phyloP scores from a whole-genome alignment of 441 rosid genomes.

The Dalechampia spathulata region DNA sequence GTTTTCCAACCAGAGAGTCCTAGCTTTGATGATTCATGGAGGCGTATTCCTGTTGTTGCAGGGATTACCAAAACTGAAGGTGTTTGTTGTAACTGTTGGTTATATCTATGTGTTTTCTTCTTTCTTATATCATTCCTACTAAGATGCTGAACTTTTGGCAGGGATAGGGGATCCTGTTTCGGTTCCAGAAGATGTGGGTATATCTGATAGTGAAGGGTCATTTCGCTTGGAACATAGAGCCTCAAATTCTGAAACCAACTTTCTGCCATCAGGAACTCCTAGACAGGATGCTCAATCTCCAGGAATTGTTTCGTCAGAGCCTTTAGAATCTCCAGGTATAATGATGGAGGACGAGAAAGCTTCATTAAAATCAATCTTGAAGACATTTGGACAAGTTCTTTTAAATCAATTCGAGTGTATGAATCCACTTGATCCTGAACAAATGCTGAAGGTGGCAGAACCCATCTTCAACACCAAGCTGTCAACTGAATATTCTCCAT shows the following conservation, averaged over 20 bases:
- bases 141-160: constrained; percentile 4
- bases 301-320: constrained; percentile 12
- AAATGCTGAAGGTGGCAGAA: constrained; percentile 10
- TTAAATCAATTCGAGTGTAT: constrained; percentile 10
- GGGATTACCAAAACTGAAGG: constrained; percentile 8
- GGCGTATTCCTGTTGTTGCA: constrained; percentile 2
- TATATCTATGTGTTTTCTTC: constrained; percentile 3
- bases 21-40: neutral
- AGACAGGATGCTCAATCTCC: constrained; percentile 6
- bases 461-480: neutral
- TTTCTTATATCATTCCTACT: neutral
- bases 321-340: constrained; percentile 1
- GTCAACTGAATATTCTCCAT: neutral
- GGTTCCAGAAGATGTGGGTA: constrained; percentile 1
- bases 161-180: constrained; percentile 20
- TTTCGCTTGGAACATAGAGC: neutral
- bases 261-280: constrained; percentile 4
- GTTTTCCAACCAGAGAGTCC: neutral
- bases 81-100: constrained; percentile 5
- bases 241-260: constrained; percentile 3
- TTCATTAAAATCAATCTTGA: neutral
- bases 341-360: constrained; percentile 2
- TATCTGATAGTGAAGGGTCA: constrained; percentile 3
- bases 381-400: constrained; percentile 6
- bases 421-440: constrained; percentile 7